These are phyloP conservation scores for Arachnomyces sp. DNA, from an alignment of 2,329 filamentous ascomycete species.

Conservation along the genomic window DNA sequence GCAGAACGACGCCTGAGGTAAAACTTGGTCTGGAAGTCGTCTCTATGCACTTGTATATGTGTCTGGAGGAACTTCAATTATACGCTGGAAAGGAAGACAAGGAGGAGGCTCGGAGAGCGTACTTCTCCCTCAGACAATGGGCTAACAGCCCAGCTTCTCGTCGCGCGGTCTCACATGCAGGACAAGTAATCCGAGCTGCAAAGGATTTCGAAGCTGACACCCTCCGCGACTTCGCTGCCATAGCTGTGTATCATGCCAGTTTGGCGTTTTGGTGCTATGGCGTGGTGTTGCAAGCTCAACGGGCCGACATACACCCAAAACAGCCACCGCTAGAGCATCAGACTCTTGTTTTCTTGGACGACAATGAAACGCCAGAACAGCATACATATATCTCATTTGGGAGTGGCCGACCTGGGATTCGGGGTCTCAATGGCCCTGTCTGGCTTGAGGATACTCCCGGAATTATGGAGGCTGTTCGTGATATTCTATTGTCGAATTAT, in stretches of 20 bases:
- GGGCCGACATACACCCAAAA: slow-evolving; percentile 22
- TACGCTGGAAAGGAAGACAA: slow-evolving; percentile 37
- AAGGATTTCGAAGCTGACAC: slow-evolving; percentile 45
- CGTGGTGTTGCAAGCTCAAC: slow-evolving; percentile 44
- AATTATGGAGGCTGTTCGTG: slow-evolving; percentile 52
- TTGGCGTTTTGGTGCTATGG: slow-evolving; percentile 63
- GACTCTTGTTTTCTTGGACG: slow-evolving; percentile 47
- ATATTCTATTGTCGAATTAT: slow-evolving; percentile 49
- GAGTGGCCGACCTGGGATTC: slow-evolving; percentile 47
- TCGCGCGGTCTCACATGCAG: slow-evolving; percentile 55
- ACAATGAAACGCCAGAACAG: slow-evolving; percentile 43
- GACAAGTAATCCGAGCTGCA: slow-evolving; percentile 56
- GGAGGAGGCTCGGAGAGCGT: slow-evolving; percentile 29
- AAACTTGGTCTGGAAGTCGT: slow-evolving; percentile 26
- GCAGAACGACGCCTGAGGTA: slow-evolving; percentile 26
- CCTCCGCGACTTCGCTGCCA: slow-evolving; percentile 58
- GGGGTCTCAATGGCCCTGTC: slow-evolving; percentile 24
- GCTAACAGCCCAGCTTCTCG: slow-evolving; percentile 28
- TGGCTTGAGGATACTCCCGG: slow-evolving; percentile 48
- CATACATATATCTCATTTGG: slow-evolving; percentile 52
- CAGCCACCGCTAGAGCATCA: slow-evolving; percentile 14
- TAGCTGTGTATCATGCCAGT: slow-evolving; percentile 61
- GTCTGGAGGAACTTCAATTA: slow-evolving; percentile 36
- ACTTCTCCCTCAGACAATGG: slow-evolving; percentile 30
- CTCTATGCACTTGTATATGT: slow-evolving; percentile 32